phyloP scores from a whole-genome alignment of 495 filamentous ascomycete genomes.

The Venustampulla echinocandica region DNA sequence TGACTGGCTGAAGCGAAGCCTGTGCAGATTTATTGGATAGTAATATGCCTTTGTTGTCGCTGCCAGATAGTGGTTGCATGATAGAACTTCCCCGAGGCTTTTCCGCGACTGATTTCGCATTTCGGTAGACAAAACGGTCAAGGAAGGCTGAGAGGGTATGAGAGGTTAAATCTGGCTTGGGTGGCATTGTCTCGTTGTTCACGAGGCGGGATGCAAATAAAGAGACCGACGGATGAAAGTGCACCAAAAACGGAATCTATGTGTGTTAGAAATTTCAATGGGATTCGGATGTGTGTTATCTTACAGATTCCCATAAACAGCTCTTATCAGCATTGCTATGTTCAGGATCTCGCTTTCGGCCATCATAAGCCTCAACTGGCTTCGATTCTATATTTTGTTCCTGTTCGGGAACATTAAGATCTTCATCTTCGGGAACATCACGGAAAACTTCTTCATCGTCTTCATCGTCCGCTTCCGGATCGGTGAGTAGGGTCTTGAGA shows the following conservation, averaged over 20 bases:
- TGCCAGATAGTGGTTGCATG: constrained; percentile 84
- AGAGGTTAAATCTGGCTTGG: constrained; percentile 78
- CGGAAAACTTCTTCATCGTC: constrained; percentile 54
- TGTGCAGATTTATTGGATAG: constrained; percentile 42
- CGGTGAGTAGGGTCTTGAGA: constrained; percentile 61
- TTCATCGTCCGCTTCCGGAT: constrained; percentile 64
- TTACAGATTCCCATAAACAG: constrained; percentile 86
- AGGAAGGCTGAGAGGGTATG: constrained; percentile 92
- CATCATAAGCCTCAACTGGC: constrained; percentile 53
- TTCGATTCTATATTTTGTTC: constrained; percentile 10
- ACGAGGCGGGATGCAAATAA: constrained; percentile 68
- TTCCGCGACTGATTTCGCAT: constrained; percentile 59
- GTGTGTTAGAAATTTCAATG: constrained; percentile 1
- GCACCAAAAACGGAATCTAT: constrained; percentile 60
- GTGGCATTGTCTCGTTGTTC: constrained; percentile 54
- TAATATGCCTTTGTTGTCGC: constrained; percentile 54
- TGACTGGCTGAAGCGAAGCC: constrained; percentile 52
- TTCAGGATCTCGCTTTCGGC: constrained; percentile 81
- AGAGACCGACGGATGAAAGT: constrained; percentile 95
- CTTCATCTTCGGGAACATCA: constrained; percentile 49
- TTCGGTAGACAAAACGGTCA: constrained; percentile 92
- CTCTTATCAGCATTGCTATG: constrained; percentile 83
- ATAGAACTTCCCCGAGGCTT: constrained; percentile 68
- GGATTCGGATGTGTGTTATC: constrained; percentile 13
- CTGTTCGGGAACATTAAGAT: constrained; percentile 11